Evolutionary conservation across 2,329 filamentous ascomycete species (phyloP).

Genomic region (Xylaria arbuscula): DNA sequence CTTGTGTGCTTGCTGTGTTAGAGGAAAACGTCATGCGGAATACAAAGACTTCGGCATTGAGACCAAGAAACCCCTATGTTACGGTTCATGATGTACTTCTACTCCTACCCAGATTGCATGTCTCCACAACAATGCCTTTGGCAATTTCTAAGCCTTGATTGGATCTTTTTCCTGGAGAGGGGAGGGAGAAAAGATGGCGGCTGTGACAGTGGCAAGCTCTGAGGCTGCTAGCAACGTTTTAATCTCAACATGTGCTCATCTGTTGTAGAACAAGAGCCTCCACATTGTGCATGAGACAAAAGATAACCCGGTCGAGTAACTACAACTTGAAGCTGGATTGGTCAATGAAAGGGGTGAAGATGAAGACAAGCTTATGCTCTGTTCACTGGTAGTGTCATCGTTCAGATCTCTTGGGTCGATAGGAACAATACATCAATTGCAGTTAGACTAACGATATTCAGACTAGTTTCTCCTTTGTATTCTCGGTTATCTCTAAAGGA

Average conservation of each 20-base stretch:
- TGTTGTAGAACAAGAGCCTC: slow-evolving; percentile 22
- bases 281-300: slow-evolving; percentile 16
- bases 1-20: background rate
- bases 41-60: slow-evolving; percentile 11
- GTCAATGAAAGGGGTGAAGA: background rate
- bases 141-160: background rate
- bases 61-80: background rate
- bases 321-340: background rate
- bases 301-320: background rate
- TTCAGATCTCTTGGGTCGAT: background rate
- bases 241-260: slow-evolving; percentile 23
- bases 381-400: background rate
- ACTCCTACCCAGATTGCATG: background rate
- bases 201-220: background rate
- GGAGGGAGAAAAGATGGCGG: background rate
- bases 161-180: background rate
- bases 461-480: background rate
- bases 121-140: background rate
- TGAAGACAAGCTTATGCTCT: background rate
- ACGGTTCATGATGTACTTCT: background rate
- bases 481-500: background rate
- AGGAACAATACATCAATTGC: background rate
- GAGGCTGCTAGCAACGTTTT: slow-evolving; percentile 18
- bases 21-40: background rate
- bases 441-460: background rate